Base-by-base conservation (phyloP, 2,329 filamentous ascomycete species). In the Thielaviopsis euricoi region DNA sequence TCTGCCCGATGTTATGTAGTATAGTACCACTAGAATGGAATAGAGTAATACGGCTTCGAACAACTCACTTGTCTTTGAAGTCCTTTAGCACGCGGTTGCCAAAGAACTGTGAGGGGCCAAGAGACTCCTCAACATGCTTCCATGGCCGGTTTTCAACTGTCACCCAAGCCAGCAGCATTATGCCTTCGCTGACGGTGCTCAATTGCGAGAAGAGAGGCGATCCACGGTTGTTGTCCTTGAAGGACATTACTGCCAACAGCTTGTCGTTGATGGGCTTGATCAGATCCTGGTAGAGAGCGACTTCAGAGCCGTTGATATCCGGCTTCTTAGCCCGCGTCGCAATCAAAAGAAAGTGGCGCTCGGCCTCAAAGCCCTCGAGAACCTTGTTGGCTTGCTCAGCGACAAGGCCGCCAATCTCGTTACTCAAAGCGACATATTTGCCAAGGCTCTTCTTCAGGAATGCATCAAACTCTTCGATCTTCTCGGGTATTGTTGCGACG, bases 1-100 rank as follows among this genome's bases (percentile, higher is more conserved):
- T 22, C 6, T 46, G 5, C 19, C 25, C 19, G 52, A 22, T 6
- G 52, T n/a, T n/a, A n/a, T n/a, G n/a, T n/a, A n/a, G n/a, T n/a
- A n/a, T n/a, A n/a, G n/a, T n/a, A n/a, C 26, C 50, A 17, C 49
- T 57, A 55, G 55, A 6, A 13, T 6, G 10, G 29, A 49, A 21
- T 23, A 23, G 26, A 53, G 29, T 17, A 13, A 40, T 23, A n/a
- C 22, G 29, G n/a, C 25, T 33, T 10, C 29, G 29, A 12, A 2
- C 10, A 29, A 57, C 69, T 40, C 65, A 75, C 74, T 78, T 81
- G 56, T 81, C 90, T 72, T 94, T 96, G 70, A 86, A 84, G 65
- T 94, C 86, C 72, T 89, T 95, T 64, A 97, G 74, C 43, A 98
- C 87, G 64, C 90, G 83, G 74, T 98, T 97, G 37, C 93, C 93